Base-by-base conservation (phyloP, 2,329 filamentous ascomycete species). In the Ophiostoma tasmaniense region DNA sequence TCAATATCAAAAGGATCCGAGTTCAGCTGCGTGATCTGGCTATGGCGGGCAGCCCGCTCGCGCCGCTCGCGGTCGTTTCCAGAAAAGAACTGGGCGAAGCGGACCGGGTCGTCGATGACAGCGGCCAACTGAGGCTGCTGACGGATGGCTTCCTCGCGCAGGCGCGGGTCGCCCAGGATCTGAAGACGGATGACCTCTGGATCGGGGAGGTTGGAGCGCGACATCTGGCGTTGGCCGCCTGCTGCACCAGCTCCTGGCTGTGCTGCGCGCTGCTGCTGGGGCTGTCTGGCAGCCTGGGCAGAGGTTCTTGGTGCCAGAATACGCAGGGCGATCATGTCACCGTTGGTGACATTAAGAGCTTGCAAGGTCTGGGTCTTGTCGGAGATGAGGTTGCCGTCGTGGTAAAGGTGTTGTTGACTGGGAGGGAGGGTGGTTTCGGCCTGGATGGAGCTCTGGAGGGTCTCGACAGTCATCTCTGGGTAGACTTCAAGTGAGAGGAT, bases 1-100 rank as follows among this genome's bases (percentile, higher is more conserved):
- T 97, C 93, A 33, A 92, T 81, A 76, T 99, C 94, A 80, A 98
- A 97, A 0, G 94, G 93, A 75, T 99, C 95, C 11, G 93, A 90
- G 77, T 98, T 97, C 71, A 98, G 83, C 75, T 90, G 84, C 71
- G 89, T 89, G 74, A 97, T 93, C 77, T 94, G 89, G 67, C 91
- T 88, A 77, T 93, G 88, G 70, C 94, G 90, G 77, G 93, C 89
- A 35, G 85, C 84, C 71, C 93, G 89, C 69, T 89, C 86, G 69
- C 90, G 85, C 66, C 88, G 85, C 75, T 96, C 90, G 69, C 88
- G 84, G 70, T 89, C 85, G 73, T 89, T 88, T 70, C 87, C 84
- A 68, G 84, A 81, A 75, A 91, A 90, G 52, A 92, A 83, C 71
- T 91, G 85, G 45, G 89, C 87, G 78, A 97, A 99, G 67, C 87